phyloP scores from a whole-genome alignment of 1,284 basidiomycete species.

The Ganoderma meredithae region DNA sequence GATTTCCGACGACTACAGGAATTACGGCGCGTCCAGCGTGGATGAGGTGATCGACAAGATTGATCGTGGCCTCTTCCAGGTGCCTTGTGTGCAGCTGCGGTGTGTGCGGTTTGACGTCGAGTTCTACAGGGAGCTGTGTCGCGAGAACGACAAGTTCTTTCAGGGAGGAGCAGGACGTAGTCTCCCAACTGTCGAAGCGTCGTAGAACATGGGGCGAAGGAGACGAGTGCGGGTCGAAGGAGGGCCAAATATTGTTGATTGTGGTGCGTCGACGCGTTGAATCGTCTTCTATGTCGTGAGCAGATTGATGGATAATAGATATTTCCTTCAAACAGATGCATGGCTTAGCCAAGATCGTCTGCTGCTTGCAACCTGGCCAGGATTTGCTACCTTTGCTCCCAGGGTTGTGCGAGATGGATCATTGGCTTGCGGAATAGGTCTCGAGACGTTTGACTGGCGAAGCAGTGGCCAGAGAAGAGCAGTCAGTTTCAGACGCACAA shows the following conservation, averaged over 20 bases:
- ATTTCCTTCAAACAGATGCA: not conserved
- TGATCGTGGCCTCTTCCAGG: constrained; percentile 46
- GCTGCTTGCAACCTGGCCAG: not conserved
- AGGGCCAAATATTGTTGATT: not conserved
- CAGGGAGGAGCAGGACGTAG: not conserved
- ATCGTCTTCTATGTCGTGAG: not conserved
- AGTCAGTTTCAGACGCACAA: not conserved
- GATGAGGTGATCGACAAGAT: constrained; percentile 46
- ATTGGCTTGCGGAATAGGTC: too few relatives aligned
- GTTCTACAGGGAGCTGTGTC: constrained; percentile 49
- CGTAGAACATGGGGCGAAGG: not conserved
- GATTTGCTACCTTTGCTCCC: not conserved
- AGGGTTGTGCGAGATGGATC: too few relatives aligned
- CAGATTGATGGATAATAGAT: not conserved
- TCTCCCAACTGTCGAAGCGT: not conserved
- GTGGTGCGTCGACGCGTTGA: not conserved
- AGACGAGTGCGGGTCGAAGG: not conserved
- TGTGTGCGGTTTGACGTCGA: constrained; percentile 51
- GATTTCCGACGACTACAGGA: constrained; percentile 35
- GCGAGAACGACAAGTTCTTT: constrained; percentile 25
- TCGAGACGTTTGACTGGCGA: too few relatives aligned
- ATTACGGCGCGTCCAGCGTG: constrained; percentile 37
- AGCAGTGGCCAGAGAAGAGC: not conserved
- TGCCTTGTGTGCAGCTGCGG: constrained; percentile 53
- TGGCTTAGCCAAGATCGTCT: not conserved